These are phyloP conservation scores for Rhizopus delemar DNA, from an alignment of 371 early-diverging fungal species.

Conservation along the genomic window DNA sequence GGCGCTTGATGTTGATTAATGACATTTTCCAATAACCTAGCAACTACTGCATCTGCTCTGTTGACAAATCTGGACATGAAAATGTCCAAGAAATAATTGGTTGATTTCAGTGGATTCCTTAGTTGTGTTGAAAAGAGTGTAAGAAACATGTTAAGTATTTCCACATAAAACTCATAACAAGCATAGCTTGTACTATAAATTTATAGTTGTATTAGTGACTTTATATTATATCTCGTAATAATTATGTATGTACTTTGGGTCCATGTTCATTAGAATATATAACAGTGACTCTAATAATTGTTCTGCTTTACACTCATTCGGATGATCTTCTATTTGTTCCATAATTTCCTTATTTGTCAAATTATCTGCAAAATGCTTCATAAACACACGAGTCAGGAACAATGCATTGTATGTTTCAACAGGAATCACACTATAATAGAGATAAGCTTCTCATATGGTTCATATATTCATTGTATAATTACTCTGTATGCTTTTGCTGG, in stretches of 20 bases:
- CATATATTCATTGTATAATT: slow-evolving; percentile 16
- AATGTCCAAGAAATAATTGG: slow-evolving; percentile 67
- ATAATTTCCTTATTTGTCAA: slow-evolving; percentile 57
- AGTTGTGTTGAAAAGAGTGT: slow-evolving; percentile 70
- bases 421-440: slow-evolving; percentile 35
- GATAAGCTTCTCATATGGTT: neutral
- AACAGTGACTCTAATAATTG: slow-evolving; percentile 62
- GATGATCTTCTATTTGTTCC: slow-evolving; percentile 57
- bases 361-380: slow-evolving; percentile 71
- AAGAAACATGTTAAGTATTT: slow-evolving; percentile 63
- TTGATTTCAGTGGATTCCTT: slow-evolving; percentile 37
- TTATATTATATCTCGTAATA: neutral
- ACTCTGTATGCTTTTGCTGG: slow-evolving; percentile 49
- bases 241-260: slow-evolving; percentile 54
- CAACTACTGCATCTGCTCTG: slow-evolving; percentile 59
- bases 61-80: slow-evolving; percentile 58
- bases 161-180: slow-evolving; percentile 73
- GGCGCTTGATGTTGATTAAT: slow-evolving; percentile 64
- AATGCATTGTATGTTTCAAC: slow-evolving; percentile 69
- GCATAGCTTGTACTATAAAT: slow-evolving; percentile 51
- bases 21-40: slow-evolving; percentile 62
- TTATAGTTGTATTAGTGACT: too few relatives aligned
- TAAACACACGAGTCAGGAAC: slow-evolving; percentile 64
- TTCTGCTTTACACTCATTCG: slow-evolving; percentile 41
- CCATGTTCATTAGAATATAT: slow-evolving; percentile 60